phyloP scores from a whole-genome alignment of 257 asterid genomes.

The Nemophila menziesii region DNA sequence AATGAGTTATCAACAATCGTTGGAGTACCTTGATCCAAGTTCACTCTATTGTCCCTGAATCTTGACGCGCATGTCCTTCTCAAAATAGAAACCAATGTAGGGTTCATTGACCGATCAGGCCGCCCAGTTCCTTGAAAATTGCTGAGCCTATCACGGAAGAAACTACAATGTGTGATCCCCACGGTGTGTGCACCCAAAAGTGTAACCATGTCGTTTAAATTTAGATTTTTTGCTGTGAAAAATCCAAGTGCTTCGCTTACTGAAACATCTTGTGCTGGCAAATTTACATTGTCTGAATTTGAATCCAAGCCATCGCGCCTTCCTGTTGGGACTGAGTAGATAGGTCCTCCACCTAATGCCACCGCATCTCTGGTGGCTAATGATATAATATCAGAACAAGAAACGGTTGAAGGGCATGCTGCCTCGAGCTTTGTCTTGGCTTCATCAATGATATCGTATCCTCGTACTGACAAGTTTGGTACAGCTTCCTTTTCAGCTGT shows the following conservation, averaged over 20 bases:
- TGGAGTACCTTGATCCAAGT: conserved; percentile 42
- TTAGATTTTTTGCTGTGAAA: conserved; percentile 30
- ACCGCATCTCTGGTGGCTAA: conserved; percentile 12
- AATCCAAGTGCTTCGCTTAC: conserved; percentile 23
- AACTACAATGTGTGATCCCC: conserved; percentile 46
- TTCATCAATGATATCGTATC: conserved; percentile 12
- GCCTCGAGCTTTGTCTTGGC: conserved; percentile 9
- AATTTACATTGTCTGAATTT: conserved; percentile 28
- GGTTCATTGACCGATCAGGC: conserved; percentile 45
- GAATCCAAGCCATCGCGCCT: conserved; percentile 40
- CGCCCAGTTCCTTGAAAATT: conserved; percentile 29
- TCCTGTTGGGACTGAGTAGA: conserved; percentile 38
- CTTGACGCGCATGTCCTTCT: conserved; percentile 26
- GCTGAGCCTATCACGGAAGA: conserved; percentile 39
- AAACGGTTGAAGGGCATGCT: conserved; percentile 2
- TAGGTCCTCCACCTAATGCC: conserved; percentile 29
- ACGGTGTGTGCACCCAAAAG: conserved; percentile 72
- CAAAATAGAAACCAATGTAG: conserved; percentile 13
- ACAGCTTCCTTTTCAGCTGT: conserved; percentile 1
- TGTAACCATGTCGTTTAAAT: conserved; percentile 33
- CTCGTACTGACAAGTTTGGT: conserved; percentile 8
- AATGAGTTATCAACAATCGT: conserved; percentile 40
- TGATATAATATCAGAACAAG: conserved; percentile 8
- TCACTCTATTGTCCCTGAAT: conserved; percentile 16
- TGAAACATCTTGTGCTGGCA: conserved; percentile 37